Evolutionary conservation across 306 rosid species (phyloP), one percentile per base, ranked within the genome.

Genomic region (Fragaria iinumae): DNA sequence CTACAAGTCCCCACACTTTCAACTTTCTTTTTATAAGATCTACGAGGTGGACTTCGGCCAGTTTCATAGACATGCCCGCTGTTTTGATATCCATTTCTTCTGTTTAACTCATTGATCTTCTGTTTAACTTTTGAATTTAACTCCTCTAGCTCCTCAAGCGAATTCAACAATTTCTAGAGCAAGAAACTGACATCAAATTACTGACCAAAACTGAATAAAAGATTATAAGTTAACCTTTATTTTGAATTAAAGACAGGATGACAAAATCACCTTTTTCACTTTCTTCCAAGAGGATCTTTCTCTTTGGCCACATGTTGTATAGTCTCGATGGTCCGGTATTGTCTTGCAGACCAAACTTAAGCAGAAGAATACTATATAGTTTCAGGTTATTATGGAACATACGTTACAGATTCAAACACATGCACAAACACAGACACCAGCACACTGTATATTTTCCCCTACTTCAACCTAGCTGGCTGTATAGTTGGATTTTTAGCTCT

Each of bases 321-420:
- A 91, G 56, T 91, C 92, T 50, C 84, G 82, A 77, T 93, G 98
- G 67, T 84, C 73, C 6, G 98, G 98, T 85, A 91, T 89, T 72
- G 97, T 93, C 87, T 93, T 97, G 6, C 87, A 67, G 77, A 87
- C 93, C 94, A 91, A 89, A 81, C 97, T 91, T 81, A 48, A 79
- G 66, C 74, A 76, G 80, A 73, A 81, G 73, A 48, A 48, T 48
- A 48, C 52, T 48, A 48, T 2, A 47, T 48, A 48, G 53, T 48
- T 14, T 48, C 53, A 48, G 53, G 6, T 48, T 48, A 48, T 48
- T 48, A 13, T 5, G 20, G 53, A 14, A 48, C 53, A 48, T 48
- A 47, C 14, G 18, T 14, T 48, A 48, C 20, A 48, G 20, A 48
- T 14, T 20, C 53, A 48, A 13, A 48, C 53, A 48, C 13, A 5